phyloP scores from a whole-genome alignment of 805 yeast species.

The Lipomyces yamanashiensis region DNA sequence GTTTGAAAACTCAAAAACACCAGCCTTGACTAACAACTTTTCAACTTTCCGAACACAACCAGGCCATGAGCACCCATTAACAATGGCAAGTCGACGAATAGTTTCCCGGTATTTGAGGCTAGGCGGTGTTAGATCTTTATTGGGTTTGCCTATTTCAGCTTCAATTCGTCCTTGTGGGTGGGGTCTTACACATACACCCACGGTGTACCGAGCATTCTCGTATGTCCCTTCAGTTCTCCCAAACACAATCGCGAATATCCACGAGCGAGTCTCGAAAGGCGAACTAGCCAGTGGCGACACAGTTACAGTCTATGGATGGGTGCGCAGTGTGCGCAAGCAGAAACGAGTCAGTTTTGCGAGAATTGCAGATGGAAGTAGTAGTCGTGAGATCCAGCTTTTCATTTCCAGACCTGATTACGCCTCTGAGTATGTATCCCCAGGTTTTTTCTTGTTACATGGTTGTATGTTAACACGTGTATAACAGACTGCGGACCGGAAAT shows the following conservation, averaged over 20 bases:
- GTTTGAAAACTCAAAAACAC: too few relatives aligned
- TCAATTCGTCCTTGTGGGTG: not conserved
- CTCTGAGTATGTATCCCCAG: slow-evolving; percentile 29
- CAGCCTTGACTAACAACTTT: too few relatives aligned
- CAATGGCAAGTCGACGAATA: too few relatives aligned
- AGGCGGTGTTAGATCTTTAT: too few relatives aligned
- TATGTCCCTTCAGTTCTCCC: slow-evolving; percentile 1
- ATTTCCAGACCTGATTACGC: slow-evolving; percentile 43
- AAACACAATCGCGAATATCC: slow-evolving; percentile 6
- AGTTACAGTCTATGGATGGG: slow-evolving; percentile 69
- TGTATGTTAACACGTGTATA: not conserved
- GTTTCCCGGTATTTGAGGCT: too few relatives aligned
- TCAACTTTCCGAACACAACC: too few relatives aligned
- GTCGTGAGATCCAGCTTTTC: slow-evolving; percentile 59
- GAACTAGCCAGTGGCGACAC: slow-evolving; percentile 38
- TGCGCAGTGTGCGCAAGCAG: slow-evolving; percentile 69
- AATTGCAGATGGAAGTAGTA: slow-evolving; percentile 74
- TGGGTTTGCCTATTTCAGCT: too few relatives aligned
- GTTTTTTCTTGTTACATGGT: not conserved
- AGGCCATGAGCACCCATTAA: too few relatives aligned
- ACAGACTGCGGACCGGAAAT: slow-evolving; percentile 41
- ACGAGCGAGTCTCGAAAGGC: not conserved
- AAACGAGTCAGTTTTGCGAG: slow-evolving; percentile 83
- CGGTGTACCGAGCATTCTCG: not conserved
- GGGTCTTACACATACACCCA: not conserved